Evolutionary conservation across 2,329 filamentous ascomycete species (phyloP), one percentile per base, ranked within the genome.

Genomic region (Periglandula ipomoeae): DNA sequence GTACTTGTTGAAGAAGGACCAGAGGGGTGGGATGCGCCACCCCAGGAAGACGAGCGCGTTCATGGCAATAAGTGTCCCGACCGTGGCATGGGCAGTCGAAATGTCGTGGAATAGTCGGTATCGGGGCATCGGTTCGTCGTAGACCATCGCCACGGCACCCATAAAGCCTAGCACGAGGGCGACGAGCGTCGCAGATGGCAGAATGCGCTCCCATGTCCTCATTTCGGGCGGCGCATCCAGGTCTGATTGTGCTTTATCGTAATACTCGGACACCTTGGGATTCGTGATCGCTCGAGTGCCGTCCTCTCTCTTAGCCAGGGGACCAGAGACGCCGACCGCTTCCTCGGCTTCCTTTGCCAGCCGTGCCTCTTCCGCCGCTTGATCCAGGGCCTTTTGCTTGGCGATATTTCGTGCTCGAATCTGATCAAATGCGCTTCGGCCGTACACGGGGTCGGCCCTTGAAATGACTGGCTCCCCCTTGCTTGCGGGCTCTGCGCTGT

Each of bases 1-100:
- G 68, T 84, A 84, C 53, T 72, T 78, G 66, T 88, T 90, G 55
- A 89, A 66, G 15, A 80, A 46, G 11, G 68, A 65, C 82, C 84
- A 91, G 26, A 81, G 57, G 1, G 79, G 78, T 42, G 85, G 84
- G 10, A 81, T 55, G 55, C 75, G 76, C 82, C 85, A 89, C 24
- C 73, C 66, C 22, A 73, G 49, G 55, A 74, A 82, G 10, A 84
- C 68, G 35, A 71, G 54, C 6, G 74, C 50, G 61, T 89, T 89
- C 44, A 75, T 50, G n/a, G 66, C 70, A 40, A 88, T 71, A 38
- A 91, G 64, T 6, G 70, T 68, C 30, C 72, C 68, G n/a, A 88
- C 69, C 3, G 87, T 88, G 11, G 81, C 80, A 3, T 76, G 71
- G 13, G 82, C 73, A 2, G 82, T 78, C 1, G 82, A 76, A 2